These are phyloP conservation scores for Penicillium herquei DNA, from an alignment of 495 filamentous ascomycete genomes.

Conservation along the genomic window DNA sequence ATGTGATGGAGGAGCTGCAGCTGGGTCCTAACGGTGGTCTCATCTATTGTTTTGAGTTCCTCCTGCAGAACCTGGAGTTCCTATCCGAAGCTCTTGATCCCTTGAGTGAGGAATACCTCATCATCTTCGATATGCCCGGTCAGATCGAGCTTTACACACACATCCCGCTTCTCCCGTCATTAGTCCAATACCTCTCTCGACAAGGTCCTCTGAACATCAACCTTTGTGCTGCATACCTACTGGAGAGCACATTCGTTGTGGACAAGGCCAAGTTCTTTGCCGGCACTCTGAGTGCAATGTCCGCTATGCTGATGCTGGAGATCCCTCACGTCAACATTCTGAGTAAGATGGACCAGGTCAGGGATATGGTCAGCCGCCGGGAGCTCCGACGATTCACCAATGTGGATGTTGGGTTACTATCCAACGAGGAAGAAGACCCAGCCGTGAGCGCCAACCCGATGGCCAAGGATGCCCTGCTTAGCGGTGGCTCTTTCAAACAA, in stretches of 20 bases:
- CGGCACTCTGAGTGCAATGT: constrained; percentile 93
- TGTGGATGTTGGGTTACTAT: constrained; percentile 73
- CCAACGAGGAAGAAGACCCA: constrained; percentile 52
- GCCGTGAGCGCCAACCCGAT: constrained; percentile 48
- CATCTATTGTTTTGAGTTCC: constrained; percentile 94
- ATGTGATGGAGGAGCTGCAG: constrained; percentile 97
- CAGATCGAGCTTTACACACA: constrained; percentile 99
- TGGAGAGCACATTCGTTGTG: constrained; percentile 91
- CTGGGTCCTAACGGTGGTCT: constrained; percentile 93
- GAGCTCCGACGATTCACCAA: constrained; percentile 86
- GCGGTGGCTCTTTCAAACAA: constrained; percentile 70
- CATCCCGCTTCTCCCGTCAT: constrained; percentile 84
- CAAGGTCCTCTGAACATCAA: constrained; percentile 81
- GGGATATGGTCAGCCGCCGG: constrained; percentile 73
- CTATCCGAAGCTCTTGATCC: constrained; percentile 82
- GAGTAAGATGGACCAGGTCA: constrained; percentile 95
- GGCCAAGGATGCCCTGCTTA: constrained; percentile 67
- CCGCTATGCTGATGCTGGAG: constrained; percentile 97
- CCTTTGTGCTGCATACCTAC: constrained; percentile 91
- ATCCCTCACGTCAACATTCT: constrained; percentile 93
- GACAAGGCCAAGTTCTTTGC: constrained; percentile 97
- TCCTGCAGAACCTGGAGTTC: constrained; percentile 96
- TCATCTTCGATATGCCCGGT: constrained; percentile 97
- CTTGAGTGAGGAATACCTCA: constrained; percentile 89
- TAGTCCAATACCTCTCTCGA: constrained; percentile 77